Base-by-base conservation (phyloP, 768 basidiomycete genomes). In the Rhizopogon vesiculosus region DNA sequence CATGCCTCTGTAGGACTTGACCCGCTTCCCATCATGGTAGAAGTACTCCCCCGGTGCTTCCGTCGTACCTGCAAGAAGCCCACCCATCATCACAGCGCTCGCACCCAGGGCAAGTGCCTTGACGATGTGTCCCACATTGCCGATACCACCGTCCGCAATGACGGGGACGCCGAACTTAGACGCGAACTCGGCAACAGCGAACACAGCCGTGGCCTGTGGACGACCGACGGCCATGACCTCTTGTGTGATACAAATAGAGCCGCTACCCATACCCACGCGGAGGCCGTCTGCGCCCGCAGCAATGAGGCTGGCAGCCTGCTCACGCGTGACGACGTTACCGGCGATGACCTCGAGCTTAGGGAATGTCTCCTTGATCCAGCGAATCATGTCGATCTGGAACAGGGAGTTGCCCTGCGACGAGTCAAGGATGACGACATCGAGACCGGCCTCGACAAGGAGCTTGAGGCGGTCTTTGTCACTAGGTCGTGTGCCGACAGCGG, bases 41-140 rank as follows among this genome's bases (percentile, higher is more conserved):
- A 97, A 98, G 78, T 97, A 99, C 75, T 98, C 94, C 63, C 97
- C 97, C 0, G 97, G 97, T 0, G 94, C 93, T 72, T 99, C 96
- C 59, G 92, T 87, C 38, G 97, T 98, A 31, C 96, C 96, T 2
- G 97, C 97, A 28, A 99, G 78, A 46, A 98, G 73, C 8, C 93
- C 88, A 44, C 97, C 97, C 97, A 99, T 98, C 97, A 98, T 98
- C 52, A 98, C 94, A 3, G 93, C 95, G 22, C 88, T 86, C 3
- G 96, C 97, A 51, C 97, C 97, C 13, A 98, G 82, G 1, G 94
- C 78, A 45, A 98, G 77, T 3, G 97, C 97, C 76, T 99, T 99
- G 68, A 98, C 93, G 62, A 98, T 89, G 70, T 99, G 97, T 0
- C 96, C 97, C 35, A 98, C 90, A 70, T 98, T 99, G 40, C 86